Percentiles rank a stretch among this genome's conserved stretches.
Conservation (phyloP, 164 flowering plant species). For the Aristolochia contorta region DNA sequence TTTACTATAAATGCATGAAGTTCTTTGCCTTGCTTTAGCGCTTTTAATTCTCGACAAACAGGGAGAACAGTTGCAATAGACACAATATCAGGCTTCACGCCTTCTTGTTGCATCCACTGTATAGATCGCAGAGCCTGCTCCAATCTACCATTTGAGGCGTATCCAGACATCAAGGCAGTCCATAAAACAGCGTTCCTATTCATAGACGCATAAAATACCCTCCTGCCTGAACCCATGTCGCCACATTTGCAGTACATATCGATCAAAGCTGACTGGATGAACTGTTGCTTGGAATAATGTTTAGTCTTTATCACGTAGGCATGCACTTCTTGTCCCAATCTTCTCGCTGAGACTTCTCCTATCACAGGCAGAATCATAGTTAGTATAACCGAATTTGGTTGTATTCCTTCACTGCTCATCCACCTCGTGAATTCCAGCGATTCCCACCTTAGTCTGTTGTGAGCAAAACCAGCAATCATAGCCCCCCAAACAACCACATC, state of each 20-base stretch:
- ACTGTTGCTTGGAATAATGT: constrained; percentile 36
- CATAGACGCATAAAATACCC: constrained; percentile 45
- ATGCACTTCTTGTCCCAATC: constrained; percentile 66
- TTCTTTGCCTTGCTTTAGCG: constrained; percentile 63
- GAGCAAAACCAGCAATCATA: constrained; percentile 77
- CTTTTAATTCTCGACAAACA: constrained; percentile 57
- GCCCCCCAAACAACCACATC: constrained; percentile 87
- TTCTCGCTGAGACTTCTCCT: constrained; percentile 41
- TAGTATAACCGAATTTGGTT: constrained; percentile 58
- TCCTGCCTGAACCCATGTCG: constrained; percentile 58
- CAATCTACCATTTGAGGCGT: constrained; percentile 57
- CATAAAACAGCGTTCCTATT: constrained; percentile 71
- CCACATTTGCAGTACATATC: constrained; percentile 91
- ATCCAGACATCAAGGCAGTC: constrained; percentile 88
- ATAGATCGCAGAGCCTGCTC: constrained; percentile 76
- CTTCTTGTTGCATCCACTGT: constrained; percentile 93
- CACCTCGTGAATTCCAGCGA: constrained; percentile 48
- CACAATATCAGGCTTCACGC: constrained; percentile 80
- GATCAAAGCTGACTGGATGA: constrained; percentile 58
- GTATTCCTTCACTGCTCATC: constrained; percentile 55
- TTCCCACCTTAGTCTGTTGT: constrained; percentile 50
- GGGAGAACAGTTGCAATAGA: constrained; percentile 78
- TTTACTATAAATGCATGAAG: constrained; percentile 62
- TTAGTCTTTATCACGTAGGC: constrained; percentile 53
- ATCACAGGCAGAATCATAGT: constrained; percentile 59